Evolutionary conservation across 257 asterid genomes (phyloP), one percentile per base, ranked within the genome.

Genomic region (Scutellaria barbata): DNA sequence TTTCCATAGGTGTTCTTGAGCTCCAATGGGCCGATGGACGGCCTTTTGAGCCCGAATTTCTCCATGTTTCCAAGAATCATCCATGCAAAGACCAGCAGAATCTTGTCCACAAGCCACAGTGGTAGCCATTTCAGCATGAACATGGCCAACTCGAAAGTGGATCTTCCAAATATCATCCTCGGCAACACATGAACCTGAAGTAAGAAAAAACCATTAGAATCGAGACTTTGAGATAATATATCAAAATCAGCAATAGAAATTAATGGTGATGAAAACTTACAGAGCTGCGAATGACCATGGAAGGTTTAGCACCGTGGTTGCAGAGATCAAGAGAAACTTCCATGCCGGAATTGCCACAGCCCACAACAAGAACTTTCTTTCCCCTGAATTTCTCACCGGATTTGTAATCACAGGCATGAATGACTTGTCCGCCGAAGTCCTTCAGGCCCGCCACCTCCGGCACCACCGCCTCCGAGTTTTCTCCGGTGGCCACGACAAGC

Each of bases 401-500:
- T 61, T 82, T 87, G 58, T 87, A 84, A 18, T 87, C 89, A 42
- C 81, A 81, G n/a, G 84, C 89, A 64, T 85, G 89, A 18, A 87
- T 63, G 5, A 85, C 85, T 5, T 87, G 85, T 4, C 93, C 94
- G 5, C 58, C 76, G 46, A 87, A 87, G 10, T 83, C 87, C 61
- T 43, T 33, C 50, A 87, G 16, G 8, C 94, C 90, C 1, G 79
- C 86, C 10, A 89, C 83, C 22, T 89, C 95, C 68, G 96, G 96
- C 52, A 85, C 75, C 13, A 84, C 84, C 1, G 76, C 52, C 66
- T 85, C 96, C 0, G 96, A 88, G 59, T 87, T 87, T 33, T 89
- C 96, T 5, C 95, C 96, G 6, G 95, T 84, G 37, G 96, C 96
- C 51, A 89, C 95, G 5, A 89, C 89, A 3, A 89, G 84, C 82